Evolutionary conservation across 2,329 filamentous ascomycete species (phyloP), one percentile per base, ranked within the genome.

Genomic region (Exserohilum rostratum): DNA sequence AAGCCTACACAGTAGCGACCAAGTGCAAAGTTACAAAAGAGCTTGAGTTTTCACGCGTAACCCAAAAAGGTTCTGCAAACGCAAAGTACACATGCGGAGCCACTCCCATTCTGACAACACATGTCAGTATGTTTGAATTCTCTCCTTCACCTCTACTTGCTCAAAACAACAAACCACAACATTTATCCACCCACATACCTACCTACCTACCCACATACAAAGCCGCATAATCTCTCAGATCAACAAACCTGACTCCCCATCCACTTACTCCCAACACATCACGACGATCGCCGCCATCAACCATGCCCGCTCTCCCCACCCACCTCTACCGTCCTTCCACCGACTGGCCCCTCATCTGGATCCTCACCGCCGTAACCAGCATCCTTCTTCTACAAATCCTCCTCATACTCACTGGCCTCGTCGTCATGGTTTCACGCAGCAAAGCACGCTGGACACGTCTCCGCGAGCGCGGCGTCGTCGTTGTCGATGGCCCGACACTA

Each of bases 381-480:
- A 48, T 53, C 17, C n/a, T 58, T 2, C 11, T 57, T 17, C 27
- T 61, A 3, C 37, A 61, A 34, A 20, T 22, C 3, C 1, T 49
- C 7, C 20, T 53, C 34, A 34, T 25, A 6, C 2, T 62, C 12
- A 6, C 20, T 2, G 42, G 22, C 20, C 43, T 64, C 17, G 33
- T 40, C 18, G 20, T 46, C 34, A 30, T 29, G 30, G 55, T 55
- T 25, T 6, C 42, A 18, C 46, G 31, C 38, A 58, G 53, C 33
- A 60, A 64, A 42, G 53, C 57, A 10, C 53, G 46, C 34, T 62
- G 57, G 62, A 51, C 31, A 18, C 40, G 30, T 2, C 43, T 58
- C 5, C 50, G 51, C 18, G 30, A 62, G 30, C 48, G 35, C 12
- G 61, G 59, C 52, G n/a, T 61, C 17, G 55, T 61, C 22, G 33